Evolutionary conservation across 208 protist species (phyloP), one percentile per base, ranked within the genome.

Genomic region (Trypanosoma melophagium): DNA sequence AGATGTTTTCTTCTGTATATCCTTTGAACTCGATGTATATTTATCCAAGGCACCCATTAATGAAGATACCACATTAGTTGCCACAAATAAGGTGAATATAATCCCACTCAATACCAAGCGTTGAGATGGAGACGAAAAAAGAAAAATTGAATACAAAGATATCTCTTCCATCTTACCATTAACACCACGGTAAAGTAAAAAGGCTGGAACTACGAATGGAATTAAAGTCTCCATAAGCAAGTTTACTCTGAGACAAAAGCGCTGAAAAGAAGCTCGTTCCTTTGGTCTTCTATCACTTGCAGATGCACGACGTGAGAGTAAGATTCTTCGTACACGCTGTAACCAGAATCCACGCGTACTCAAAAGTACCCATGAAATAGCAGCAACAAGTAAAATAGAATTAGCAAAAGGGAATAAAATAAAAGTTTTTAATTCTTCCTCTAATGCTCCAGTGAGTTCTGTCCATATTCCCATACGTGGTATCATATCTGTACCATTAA

Each of bases 201-300:
- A 10, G 7, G 53, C 7, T 35, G 69, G 69, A n/a, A 74, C n/a
- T n/a, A 74, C 0, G 0, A 68, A 31, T 14, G 69, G 69, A 4
- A 63, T 12, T 0, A 63, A 9, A 10, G 61, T 53, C 61, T 74
- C 69, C 12, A 68, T 9, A 2, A 74, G 24, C 28, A 74, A 40
- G 31, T 74, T 67, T n/a, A 57, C 40, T 40, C 69, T 51, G 12
- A 74, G 55, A 31, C 52, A 49, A n/a, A 74, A 14, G 13, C n/a
- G 25, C 24, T 8, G 3, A 31, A 68, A 57, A 58, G 51, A 38
- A 54, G 21, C 25, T 41, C 10, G 1, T 35, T 24, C 9, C 2
- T 28, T 12, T 51, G 12, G n/a, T 7, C 40, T 17, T 24, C n/a
- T 42, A 19, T 58, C 24, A 24, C 7, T 21, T 17, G 31, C 0